phyloP scores from a whole-genome alignment of 371 early-diverging fungal genomes.

The Paramicrosporidium saccamoebae region DNA sequence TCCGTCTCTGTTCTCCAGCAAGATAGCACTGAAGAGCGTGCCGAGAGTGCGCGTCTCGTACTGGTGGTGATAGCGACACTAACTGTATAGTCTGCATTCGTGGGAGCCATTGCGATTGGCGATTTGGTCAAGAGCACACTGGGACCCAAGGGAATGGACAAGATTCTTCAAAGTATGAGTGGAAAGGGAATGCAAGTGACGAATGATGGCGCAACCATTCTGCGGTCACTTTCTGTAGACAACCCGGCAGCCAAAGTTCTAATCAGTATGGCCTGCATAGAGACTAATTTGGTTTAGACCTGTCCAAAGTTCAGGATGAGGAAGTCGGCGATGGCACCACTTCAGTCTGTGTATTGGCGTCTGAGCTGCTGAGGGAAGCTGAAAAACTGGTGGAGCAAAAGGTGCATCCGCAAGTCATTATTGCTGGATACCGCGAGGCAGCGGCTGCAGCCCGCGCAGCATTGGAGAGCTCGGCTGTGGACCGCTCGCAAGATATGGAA shows the following conservation, averaged over 20 bases:
- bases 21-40: slow-evolving; percentile 74
- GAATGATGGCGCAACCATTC: slow-evolving; percentile 98
- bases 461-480: slow-evolving; percentile 45
- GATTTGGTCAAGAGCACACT: slow-evolving; percentile 82
- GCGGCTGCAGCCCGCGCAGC: slow-evolving; percentile 51
- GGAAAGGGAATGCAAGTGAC: slow-evolving; percentile 45
- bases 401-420: slow-evolving; percentile 93
- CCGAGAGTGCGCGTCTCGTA: slow-evolving; percentile 89
- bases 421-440: slow-evolving; percentile 86
- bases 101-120: slow-evolving; percentile 84
- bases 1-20: slow-evolving; percentile 59
- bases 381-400: slow-evolving; percentile 67
- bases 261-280: too few species aligned
- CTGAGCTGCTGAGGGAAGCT: slow-evolving; percentile 85
- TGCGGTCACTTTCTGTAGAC: slow-evolving; percentile 90
- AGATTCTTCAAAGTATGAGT: slow-evolving; percentile 71
- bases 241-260: slow-evolving; percentile 95
- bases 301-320: slow-evolving; percentile 95
- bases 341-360: slow-evolving; percentile 89
- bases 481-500: slow-evolving; percentile 20
- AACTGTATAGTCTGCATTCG: slow-evolving; percentile 32
- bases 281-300: slow-evolving; percentile 11
- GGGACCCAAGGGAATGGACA: slow-evolving; percentile 67
- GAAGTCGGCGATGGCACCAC: slow-evolving; percentile 99
- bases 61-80: slow-evolving; percentile 4